Evolutionary conservation across 305 asterid genomes (phyloP).

Genomic region (Stenogyne calaminthoides): DNA sequence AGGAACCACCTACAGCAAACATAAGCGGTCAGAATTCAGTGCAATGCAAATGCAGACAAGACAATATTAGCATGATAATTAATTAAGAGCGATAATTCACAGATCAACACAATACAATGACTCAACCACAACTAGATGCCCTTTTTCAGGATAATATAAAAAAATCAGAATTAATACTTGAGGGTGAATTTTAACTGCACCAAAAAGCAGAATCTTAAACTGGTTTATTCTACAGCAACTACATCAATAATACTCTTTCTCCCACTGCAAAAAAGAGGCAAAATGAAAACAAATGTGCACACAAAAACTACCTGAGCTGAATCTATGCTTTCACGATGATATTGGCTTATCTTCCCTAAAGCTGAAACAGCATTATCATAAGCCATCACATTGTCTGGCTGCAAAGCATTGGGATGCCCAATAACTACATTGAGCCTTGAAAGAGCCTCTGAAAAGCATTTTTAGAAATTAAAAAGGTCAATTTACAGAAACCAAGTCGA

Average conservation of each 20-base stretch:
- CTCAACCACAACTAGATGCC: background rate
- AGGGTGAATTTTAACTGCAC: no score
- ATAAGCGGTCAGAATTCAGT: background rate
- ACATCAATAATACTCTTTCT: background rate
- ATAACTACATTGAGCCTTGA: constrained; percentile 80
- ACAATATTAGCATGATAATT: background rate
- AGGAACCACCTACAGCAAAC: constrained; percentile 53
- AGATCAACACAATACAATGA: background rate
- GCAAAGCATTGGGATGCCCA: constrained; percentile 66
- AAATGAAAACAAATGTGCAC: background rate
- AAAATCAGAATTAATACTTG: background rate
- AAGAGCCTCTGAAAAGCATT: constrained; percentile 72
- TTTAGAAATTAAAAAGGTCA: constrained; percentile 10
- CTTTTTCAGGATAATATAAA: background rate
- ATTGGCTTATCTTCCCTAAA: constrained; percentile 84
- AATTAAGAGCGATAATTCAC: background rate
- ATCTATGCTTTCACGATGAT: constrained; percentile 83
- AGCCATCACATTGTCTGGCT: constrained; percentile 80
- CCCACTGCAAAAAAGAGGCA: background rate
- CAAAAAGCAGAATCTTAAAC: background rate
- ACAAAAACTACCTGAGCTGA: constrained; percentile 61
- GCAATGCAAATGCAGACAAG: background rate
- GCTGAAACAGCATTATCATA: constrained; percentile 95
- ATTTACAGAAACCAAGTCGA: background rate
- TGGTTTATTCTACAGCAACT: background rate